These are phyloP conservation scores for Candida vartiovaarae DNA, from an alignment of 805 yeast species.

Conservation along the genomic window DNA sequence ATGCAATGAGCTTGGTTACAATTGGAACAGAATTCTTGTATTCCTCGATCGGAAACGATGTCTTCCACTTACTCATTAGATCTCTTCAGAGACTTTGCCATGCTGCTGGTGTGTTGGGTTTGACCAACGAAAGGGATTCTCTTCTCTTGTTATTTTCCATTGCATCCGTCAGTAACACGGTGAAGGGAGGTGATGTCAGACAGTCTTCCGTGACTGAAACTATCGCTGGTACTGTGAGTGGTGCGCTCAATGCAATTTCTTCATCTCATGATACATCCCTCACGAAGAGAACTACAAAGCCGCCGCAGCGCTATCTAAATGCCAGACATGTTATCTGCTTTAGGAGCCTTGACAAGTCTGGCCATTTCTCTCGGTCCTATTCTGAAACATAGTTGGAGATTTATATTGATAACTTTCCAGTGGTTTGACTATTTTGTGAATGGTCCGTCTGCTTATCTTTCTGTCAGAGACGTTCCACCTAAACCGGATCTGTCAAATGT, in stretches of 20 bases:
- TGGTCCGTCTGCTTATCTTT: conserved; percentile 43
- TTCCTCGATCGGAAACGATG: conserved; percentile 61
- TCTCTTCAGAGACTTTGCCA: conserved; percentile 78
- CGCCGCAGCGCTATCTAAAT: conserved; percentile 41
- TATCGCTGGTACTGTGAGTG: conserved; percentile 37
- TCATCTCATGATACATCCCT: conserved; percentile 4
- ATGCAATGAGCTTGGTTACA: conserved; percentile 34
- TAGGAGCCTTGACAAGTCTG: conserved; percentile 72
- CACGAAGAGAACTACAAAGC: conserved; percentile 5
- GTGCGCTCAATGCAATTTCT: conserved; percentile 12
- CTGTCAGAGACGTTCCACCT: conserved; percentile 33
- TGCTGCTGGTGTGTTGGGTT: conserved; percentile 68
- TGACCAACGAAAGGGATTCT: conserved; percentile 50
- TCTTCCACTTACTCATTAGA: conserved; percentile 60
- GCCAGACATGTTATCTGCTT: conserved; percentile 69
- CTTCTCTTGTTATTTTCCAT: conserved; percentile 40
- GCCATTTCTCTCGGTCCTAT: conserved; percentile 79
- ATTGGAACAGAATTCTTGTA: conserved; percentile 48
- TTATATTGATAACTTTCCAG: conserved; percentile 56
- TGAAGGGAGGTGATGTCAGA: conserved; percentile 22
- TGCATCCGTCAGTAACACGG: conserved; percentile 37
- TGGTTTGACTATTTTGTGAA: conserved; percentile 71
- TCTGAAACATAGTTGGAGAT: conserved; percentile 60
- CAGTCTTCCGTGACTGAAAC: conserved; percentile 42
- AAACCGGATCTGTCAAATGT: conserved; percentile 35